phyloP scores from a whole-genome alignment of 495 filamentous ascomycete species.

The Stereocaulon alpinum region DNA sequence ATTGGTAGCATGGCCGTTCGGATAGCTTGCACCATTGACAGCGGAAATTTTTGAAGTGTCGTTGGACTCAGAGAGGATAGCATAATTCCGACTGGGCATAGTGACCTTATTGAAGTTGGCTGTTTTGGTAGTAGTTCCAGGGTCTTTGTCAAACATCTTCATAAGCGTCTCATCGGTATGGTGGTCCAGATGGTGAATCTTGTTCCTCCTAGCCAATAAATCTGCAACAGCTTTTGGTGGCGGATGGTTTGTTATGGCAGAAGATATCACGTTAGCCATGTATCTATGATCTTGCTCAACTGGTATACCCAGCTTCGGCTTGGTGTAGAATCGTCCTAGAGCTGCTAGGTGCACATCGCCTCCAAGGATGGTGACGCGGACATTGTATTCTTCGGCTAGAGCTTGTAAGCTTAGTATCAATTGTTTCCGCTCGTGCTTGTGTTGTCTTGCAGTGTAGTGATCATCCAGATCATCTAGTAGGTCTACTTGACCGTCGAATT shows the following conservation, averaged over 20 bases:
- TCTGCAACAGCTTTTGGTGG: constrained; percentile 84
- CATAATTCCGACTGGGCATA: constrained; percentile 86
- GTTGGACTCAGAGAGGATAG: constrained; percentile 61
- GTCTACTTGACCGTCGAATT: constrained; percentile 85
- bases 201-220: constrained; percentile 74
- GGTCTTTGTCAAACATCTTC: constrained; percentile 74
- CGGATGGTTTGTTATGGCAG: constrained; percentile 87
- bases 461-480: constrained; percentile 89
- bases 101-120: constrained; percentile 65
- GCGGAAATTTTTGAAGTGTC: background rate
- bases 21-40: background rate
- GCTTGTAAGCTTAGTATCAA: constrained; percentile 66
- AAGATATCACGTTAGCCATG: constrained; percentile 65
- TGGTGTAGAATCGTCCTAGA: constrained; percentile 64
- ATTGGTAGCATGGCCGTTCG: constrained; percentile 4
- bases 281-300: constrained; percentile 56
- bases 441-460: constrained; percentile 85
- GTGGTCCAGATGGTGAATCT: constrained; percentile 79
- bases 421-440: constrained; percentile 75
- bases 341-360: constrained; percentile 72
- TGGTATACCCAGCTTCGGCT: constrained; percentile 50
- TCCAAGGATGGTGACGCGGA: constrained; percentile 76
- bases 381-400: constrained; percentile 56
- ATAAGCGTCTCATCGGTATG: constrained; percentile 85
- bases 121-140: constrained; percentile 58